phyloP scores from a whole-genome alignment of 495 filamentous ascomycete genomes.

The Podospora pseudopauciseta region DNA sequence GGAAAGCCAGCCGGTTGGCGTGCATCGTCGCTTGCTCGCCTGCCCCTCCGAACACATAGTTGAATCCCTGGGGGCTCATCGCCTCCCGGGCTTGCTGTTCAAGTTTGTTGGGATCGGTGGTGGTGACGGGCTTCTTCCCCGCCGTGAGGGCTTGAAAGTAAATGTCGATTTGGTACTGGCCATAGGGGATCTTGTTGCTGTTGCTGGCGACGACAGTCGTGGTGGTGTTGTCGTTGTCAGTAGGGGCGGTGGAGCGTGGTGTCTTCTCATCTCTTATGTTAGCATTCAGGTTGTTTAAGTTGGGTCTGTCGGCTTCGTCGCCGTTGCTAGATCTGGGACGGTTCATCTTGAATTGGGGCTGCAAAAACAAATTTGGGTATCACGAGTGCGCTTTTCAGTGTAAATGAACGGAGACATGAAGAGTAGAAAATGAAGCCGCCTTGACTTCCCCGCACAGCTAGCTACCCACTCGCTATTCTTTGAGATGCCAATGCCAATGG shows the following conservation, averaged over 20 bases:
- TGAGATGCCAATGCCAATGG: not conserved
- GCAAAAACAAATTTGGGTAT: not conserved
- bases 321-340: not conserved
- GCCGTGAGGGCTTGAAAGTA: slow-evolving; percentile 49
- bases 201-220: slow-evolving; percentile 42
- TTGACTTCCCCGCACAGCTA: slow-evolving; percentile 14
- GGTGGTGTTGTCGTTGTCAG: slow-evolving; percentile 18
- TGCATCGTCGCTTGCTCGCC: slow-evolving; percentile 64
- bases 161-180: slow-evolving; percentile 47
- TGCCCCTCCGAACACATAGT: slow-evolving; percentile 63
- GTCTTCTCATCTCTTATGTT: not conserved
- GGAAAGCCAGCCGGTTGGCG: slow-evolving; percentile 60
- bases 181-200: slow-evolving; percentile 33
- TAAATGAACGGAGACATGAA: not conserved
- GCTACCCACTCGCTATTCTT: not conserved
- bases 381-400: not conserved
- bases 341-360: not conserved
- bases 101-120: slow-evolving; percentile 58
- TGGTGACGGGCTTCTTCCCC: slow-evolving; percentile 49
- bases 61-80: slow-evolving; percentile 49
- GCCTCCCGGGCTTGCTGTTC: slow-evolving; percentile 53
- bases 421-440: not conserved
- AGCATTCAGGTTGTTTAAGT: not conserved
- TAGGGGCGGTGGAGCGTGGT: not conserved
- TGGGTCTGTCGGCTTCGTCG: not conserved